These are phyloP conservation scores for Hamamelis virginiana DNA, from an alignment of 164 flowering plant genomes.

Conservation along the genomic window DNA sequence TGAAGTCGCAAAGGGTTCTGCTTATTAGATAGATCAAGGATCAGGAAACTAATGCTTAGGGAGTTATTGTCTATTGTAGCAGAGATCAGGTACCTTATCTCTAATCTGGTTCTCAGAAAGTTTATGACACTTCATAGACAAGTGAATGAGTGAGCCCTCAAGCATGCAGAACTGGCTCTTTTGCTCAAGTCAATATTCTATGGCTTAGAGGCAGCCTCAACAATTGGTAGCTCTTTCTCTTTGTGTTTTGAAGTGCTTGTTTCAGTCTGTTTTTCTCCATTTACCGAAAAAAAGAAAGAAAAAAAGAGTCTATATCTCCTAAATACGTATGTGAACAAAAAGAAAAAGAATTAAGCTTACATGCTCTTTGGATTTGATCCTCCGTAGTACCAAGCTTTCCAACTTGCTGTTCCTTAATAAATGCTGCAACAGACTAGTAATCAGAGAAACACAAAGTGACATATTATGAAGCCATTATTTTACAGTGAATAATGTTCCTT, in stretches of 20 bases:
- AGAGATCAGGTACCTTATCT: too few relatives aligned
- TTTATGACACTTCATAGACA: background rate
- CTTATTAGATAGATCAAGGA: too few relatives aligned
- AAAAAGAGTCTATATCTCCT: background rate
- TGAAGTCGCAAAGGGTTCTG: too few relatives aligned
- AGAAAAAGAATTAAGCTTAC: slow-evolving; percentile 33
- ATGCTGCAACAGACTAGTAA: slow-evolving; percentile 37
- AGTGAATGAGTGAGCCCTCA: background rate
- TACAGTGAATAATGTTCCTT: too few relatives aligned
- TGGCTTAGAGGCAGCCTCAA: background rate
- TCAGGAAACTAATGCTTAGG: too few relatives aligned
- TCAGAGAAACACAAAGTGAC: background rate
- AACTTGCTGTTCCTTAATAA: slow-evolving; percentile 51
- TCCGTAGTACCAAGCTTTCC: slow-evolving; percentile 45
- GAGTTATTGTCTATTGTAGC: too few relatives aligned
- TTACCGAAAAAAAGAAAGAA: background rate
- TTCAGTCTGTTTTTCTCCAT: background rate
- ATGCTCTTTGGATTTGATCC: slow-evolving; percentile 59
- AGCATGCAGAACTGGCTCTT: background rate
- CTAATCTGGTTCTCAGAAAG: too few relatives aligned
- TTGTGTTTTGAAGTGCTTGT: too few relatives aligned
- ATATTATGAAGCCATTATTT: too few relatives aligned
- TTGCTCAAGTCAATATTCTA: background rate
- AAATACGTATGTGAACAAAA: background rate
- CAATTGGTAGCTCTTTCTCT: too few relatives aligned